Base-by-base conservation (phyloP, 1,284 basidiomycete species). In the Ustilago sp. region DNA sequence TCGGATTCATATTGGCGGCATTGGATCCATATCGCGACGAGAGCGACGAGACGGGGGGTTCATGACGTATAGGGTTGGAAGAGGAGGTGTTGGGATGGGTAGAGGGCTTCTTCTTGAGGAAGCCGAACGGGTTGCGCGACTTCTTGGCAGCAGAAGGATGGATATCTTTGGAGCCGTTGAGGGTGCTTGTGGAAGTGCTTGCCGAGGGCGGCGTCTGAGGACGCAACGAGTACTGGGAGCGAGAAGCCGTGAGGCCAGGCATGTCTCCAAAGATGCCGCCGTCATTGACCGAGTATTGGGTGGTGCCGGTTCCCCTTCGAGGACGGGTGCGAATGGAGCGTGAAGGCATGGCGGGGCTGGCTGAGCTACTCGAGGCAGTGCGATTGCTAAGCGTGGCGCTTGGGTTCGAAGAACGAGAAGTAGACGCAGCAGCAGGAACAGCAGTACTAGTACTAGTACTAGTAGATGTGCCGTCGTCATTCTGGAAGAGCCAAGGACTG, bases 111-210 rank as follows among this genome's bases (percentile, higher is more conserved):
- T 82, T 82, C 32, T 78, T 79, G 36, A 82, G 66, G 56, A 82
- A 82, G 35, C 74, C 70, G 36, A 82, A 79, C 1, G 80, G 80
- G 35, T 82, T 82, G 65, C 80, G 75, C 48, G 79, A 72, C 56
- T 68, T 77, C 45, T 77, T 79, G 31, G 55, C 59, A 32, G 63
- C 56, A 15, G 47, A 50, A 23, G 63, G 39, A 31, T 66, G 62
- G 34, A 61, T 48, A 35, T 73, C 59, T 39, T 65, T 68, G 58
- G 63, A 63, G 59, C 68, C 68, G 56, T 66, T 66, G 43, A 80
- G 63, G 13, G 72, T 74, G 64, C 59, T 77, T 38, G 66, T 59
- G n/a, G 71, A 75, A 3, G 70, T 74, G 56, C 55, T 60, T 34
- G 75, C 71, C n/a, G 74, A 74, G 17, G 80, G 79, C n/a, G 80